Conservation (phyloP, 148 eudicot genomes). For the Linanthus parryae region DNA sequence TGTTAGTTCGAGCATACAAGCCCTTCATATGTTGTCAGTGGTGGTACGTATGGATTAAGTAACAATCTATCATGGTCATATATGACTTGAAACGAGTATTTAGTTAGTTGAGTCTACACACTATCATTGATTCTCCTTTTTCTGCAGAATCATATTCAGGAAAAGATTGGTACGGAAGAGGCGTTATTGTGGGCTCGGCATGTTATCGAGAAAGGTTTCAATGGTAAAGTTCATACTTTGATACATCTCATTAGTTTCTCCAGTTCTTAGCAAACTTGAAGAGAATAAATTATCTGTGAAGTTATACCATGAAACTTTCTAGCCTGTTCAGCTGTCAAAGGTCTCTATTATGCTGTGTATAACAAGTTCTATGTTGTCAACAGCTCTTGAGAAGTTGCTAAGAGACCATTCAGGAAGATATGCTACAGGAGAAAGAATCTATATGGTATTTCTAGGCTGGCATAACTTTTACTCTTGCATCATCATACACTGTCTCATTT, state of each 20-base stretch:
- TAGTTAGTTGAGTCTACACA: not conserved
- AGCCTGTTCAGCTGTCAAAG: constrained; percentile 6
- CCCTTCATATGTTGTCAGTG: constrained; percentile 29
- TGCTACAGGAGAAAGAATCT: constrained; percentile 35
- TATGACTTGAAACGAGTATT: not conserved
- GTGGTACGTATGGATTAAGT: constrained; percentile 21
- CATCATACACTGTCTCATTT: too few relatives aligned
- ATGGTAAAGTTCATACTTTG: too few relatives aligned
- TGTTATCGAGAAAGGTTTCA: constrained; percentile 32
- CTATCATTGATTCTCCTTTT: constrained; percentile 3
- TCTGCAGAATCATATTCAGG: constrained; percentile 25
- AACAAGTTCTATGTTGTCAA: not conserved
- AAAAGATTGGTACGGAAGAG: constrained; percentile 28
- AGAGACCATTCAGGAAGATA: constrained; percentile 31
- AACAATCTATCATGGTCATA: not conserved
- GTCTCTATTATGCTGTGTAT: too few relatives aligned
- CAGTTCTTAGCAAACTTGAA: too few relatives aligned
- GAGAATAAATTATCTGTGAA: too few relatives aligned
- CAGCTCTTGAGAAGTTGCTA: constrained; percentile 45
- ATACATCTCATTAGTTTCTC: too few relatives aligned
- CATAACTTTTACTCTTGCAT: not conserved
- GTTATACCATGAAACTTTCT: too few relatives aligned
- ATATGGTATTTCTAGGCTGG: constrained; percentile 23
- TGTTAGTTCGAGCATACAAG: constrained; percentile 35
- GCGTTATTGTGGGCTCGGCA: constrained; percentile 24